Evolutionary conservation across 192 early-diverging fungal genomes (phyloP).

Genomic region (Linnemannia elongata): DNA sequence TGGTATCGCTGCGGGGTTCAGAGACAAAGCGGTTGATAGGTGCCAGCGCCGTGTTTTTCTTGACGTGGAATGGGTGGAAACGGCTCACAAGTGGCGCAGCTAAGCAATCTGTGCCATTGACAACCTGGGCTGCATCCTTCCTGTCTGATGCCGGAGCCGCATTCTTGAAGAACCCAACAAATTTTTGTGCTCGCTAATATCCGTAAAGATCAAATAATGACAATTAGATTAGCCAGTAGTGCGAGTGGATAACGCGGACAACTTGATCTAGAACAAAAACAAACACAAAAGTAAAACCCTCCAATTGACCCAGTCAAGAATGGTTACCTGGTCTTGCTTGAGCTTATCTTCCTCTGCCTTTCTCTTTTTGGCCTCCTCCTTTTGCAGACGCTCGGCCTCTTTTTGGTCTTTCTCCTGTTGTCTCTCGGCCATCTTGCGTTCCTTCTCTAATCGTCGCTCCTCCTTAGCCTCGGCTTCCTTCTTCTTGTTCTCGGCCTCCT

Average conservation of each 20-base stretch:
- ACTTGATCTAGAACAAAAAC: neutral
- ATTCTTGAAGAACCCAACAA: constrained; percentile 55
- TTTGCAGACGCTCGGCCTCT: constrained; percentile 54
- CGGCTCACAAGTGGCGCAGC: constrained; percentile 45
- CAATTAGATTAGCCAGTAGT: no score
- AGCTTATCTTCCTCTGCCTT: constrained; percentile 58
- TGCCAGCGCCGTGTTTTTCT: constrained; percentile 62
- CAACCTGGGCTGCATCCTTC: constrained; percentile 24
- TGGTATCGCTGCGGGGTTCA: neutral
- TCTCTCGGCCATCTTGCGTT: constrained; percentile 49
- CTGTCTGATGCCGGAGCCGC: constrained; percentile 30
- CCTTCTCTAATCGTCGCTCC: constrained; percentile 56
- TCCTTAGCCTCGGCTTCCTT: constrained; percentile 57
- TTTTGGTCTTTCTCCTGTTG: constrained; percentile 50
- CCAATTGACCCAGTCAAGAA: neutral
- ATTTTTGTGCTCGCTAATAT: constrained; percentile 51
- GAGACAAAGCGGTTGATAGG: constrained; percentile 55
- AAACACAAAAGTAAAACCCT: neutral
- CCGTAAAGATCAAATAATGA: constrained; percentile 13
- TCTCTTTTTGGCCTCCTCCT: constrained; percentile 59
- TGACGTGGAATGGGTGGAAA: constrained; percentile 75
- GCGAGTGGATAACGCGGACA: no score
- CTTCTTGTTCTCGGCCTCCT: constrained; percentile 54
- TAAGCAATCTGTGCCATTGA: constrained; percentile 20
- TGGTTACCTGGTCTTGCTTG: constrained; percentile 30